Base-by-base conservation (phyloP, 768 basidiomycete genomes). In the Tylopilus felleus region DNA sequence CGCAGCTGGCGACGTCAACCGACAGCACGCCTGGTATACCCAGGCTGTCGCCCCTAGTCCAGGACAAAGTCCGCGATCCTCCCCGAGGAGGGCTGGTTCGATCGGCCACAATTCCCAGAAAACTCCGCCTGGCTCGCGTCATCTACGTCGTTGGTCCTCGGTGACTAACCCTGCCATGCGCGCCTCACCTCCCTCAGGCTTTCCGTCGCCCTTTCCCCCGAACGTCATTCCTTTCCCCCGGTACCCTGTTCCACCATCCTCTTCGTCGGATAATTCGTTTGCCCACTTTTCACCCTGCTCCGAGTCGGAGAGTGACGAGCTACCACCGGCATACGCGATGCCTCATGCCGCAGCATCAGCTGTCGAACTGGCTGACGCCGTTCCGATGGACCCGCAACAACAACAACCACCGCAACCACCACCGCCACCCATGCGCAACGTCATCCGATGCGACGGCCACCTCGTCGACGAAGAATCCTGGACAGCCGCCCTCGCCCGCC, bases 1-100 rank as follows among this genome's bases (percentile, higher is more conserved):
- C 35, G 17, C 55, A 19, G 47, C 38, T 23, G 53, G 49, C 23
- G 65, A 65, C 49, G 38, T 58, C 52, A 60, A 49, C 38, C 60
- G 57, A 40, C 52, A 29, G 38, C 63, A 65, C 43, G 29, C 40
- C 41, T 66, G 65, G 60, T 60, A 65, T 56, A 46, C 58, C 31
- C 65, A 63, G 25, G 14, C 41, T 23, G 56, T 53, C 48, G 12
- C 28, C n/a, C 49, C 58, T 52, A 40, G 49, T 56, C n/a, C 60
- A 54, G 51, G 62, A 10, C 65, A 52, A 67, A 66, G 65, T 66
- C 65, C 65, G 65, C 65, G 65, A 63, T 68, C 65, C 63, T 68
- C 58, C 65, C 65, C 54, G 36, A 66, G 59, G 57, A 65, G 65
- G 66, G 66, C 65, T 55, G 65, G 63, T 25, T 65, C 65, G 65